Base-by-base conservation (phyloP, 169 alveolate species). In the Plasmodium coatneyi region DNA sequence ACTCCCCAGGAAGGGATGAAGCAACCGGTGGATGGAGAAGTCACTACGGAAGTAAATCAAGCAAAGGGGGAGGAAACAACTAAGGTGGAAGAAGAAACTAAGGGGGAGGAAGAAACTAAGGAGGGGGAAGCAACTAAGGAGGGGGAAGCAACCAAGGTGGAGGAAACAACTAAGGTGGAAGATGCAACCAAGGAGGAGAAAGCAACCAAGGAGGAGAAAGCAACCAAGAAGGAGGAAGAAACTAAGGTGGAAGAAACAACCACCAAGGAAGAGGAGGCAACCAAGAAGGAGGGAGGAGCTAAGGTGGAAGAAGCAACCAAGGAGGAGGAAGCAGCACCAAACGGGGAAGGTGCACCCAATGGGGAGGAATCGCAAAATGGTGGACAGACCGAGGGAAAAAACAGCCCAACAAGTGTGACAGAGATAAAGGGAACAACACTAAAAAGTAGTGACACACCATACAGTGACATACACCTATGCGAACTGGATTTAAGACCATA, bases 401-500 rank as follows among this genome's bases (percentile, higher is more conserved):
- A 0, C n/a, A 80, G 10, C 76, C 5, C n/a, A 12, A 34, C 19
- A 5, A 80, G 10, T 10, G 3, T 46, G 25, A 66, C n/a, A 10
- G 12, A 84, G 56, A 43, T 70, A 4, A 46, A 41, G 78, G 79
- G 19, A 22, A 56, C 1, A 41, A 9, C 56, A 86, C 39, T 34
- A 36, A 34, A n/a, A 16, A 78, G 39, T 28, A 49, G 36, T 19
- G 80, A 86, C 3, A 6, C n/a, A 12, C 10, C 7, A 7, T 25
- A 32, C 80, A 54, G 34, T 30, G 60, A 86, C 66, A 86, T 86
- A 76, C 32, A 74, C 3, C 66, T 86, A 19, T 86, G 86, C 43
- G 82, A 60, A 46, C 5, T 82, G 22, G 66, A 72, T 25, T 12
- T 74, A 32, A 52, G 10, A 5, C 19, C 43, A 76, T 34, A 76